These are phyloP conservation scores for Scutellaria minor DNA, from an alignment of 257 asterid species.

Conservation along the genomic window DNA sequence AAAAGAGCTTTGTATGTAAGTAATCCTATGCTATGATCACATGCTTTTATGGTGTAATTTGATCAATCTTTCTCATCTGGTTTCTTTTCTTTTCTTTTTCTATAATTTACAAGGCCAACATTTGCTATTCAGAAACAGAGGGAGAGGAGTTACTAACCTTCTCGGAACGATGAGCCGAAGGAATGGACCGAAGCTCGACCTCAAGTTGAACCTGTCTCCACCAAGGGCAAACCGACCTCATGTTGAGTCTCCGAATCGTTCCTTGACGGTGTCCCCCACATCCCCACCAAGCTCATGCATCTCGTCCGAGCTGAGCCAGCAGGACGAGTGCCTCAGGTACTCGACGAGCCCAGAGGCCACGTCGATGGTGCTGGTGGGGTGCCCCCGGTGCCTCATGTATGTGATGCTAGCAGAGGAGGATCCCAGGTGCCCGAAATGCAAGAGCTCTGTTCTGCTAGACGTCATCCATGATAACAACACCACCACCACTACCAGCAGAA, in stretches of 20 bases:
- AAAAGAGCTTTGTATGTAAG: neutral
- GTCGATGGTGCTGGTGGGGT: slow-evolving; percentile 74
- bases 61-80: neutral
- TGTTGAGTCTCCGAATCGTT: slow-evolving; percentile 49
- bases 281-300: slow-evolving; percentile 63
- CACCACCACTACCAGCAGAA: slow-evolving; percentile 34
- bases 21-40: neutral
- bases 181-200: slow-evolving; percentile 52
- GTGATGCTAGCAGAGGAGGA: slow-evolving; percentile 86
- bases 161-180: slow-evolving; percentile 42
- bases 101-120: slow-evolving; percentile 11
- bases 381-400: slow-evolving; percentile 94
- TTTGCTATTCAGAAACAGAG: neutral
- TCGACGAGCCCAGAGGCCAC: slow-evolving; percentile 62
- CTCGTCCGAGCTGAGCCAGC: slow-evolving; percentile 70
- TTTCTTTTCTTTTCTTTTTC: neutral
- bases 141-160: neutral
- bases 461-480: slow-evolving; percentile 42
- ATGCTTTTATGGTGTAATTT: neutral
- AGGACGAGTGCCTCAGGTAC: slow-evolving; percentile 49
- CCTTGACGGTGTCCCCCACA: slow-evolving; percentile 43
- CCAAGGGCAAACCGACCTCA: slow-evolving; percentile 41
- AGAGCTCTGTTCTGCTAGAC: slow-evolving; percentile 83
- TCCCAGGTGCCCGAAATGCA: slow-evolving; percentile 91
- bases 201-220: slow-evolving; percentile 64